Percentiles rank a stretch among this genome's conserved stretches.
Evolutionary conservation across 345 rosid genomes (phyloP).

Genomic region (Eucalyptus grandis): DNA sequence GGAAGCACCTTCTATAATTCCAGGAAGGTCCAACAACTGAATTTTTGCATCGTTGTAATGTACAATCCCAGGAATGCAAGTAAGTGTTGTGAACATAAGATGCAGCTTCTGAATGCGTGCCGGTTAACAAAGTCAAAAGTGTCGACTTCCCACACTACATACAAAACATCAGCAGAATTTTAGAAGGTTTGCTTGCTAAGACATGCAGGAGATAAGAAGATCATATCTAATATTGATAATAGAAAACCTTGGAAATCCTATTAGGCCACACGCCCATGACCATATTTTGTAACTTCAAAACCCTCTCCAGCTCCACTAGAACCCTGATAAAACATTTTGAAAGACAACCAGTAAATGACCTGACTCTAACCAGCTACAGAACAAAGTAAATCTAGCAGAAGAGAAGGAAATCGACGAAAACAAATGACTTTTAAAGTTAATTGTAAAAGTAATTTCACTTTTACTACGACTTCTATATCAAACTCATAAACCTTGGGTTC

Average conservation of each 20-base stretch:
- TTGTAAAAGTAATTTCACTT: not conserved
- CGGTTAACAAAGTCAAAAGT: slow-evolving; percentile 88
- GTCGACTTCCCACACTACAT: slow-evolving; percentile 96
- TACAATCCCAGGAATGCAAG: slow-evolving; percentile 96
- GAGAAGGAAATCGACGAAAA: not conserved
- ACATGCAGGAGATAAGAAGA: not conserved
- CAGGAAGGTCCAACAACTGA: slow-evolving; percentile 97
- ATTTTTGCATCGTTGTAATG: slow-evolving; percentile 94
- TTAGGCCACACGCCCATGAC: slow-evolving; percentile 99
- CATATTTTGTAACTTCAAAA: slow-evolving; percentile 97
- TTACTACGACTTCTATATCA: not conserved
- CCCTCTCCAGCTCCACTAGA: slow-evolving; percentile 96
- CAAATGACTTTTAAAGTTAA: not conserved
- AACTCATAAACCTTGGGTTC: not conserved
- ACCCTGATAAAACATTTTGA: slow-evolving; percentile 40
- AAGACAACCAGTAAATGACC: not conserved
- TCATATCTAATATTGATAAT: not conserved
- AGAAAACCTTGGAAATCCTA: slow-evolving; percentile 93
- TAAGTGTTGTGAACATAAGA: slow-evolving; percentile 96
- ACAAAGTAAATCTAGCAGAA: not conserved
- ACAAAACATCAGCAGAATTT: not conserved
- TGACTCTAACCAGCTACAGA: not conserved
- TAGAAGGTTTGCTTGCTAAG: not conserved
- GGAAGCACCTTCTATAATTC: slow-evolving; percentile 99
- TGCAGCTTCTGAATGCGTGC: slow-evolving; percentile 99